A percentile compares a stretch with the other conserved stretches of the same genome.
Conservation (phyloP, 768 basidiomycete species). For the Tricholoma flavovirens region DNA sequence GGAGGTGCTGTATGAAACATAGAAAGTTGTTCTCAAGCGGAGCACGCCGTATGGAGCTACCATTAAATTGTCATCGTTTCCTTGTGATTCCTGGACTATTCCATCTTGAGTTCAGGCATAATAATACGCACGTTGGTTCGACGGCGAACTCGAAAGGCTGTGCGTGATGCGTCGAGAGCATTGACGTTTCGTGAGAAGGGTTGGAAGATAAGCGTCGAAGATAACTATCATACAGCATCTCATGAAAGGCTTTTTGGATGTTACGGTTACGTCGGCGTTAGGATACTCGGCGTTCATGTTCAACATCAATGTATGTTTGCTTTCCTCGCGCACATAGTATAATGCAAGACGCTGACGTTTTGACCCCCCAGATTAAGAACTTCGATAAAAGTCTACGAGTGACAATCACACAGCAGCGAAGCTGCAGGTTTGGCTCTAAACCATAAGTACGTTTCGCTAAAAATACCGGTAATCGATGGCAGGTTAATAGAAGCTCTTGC, state of each 20-base stretch:
- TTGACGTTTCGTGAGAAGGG: not conserved
- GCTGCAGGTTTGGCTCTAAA: not conserved
- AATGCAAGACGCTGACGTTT: no score
- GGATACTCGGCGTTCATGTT: not conserved
- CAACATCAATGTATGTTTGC: not conserved
- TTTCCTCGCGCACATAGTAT: no score
- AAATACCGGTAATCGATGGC: not conserved
- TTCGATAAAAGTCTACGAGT: not conserved
- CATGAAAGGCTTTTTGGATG: no score
- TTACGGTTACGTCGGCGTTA: not conserved
- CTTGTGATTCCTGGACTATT: not conserved
- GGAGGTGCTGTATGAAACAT: not conserved
- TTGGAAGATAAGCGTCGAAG: not conserved
- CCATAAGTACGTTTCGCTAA: not conserved
- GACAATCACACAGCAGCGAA: not conserved
- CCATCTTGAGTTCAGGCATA: no score
- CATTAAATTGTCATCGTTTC: not conserved
- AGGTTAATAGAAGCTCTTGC: not conserved
- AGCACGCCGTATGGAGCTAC: not conserved
- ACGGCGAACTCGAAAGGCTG: not conserved
- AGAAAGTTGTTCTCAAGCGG: not conserved
- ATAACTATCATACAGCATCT: not conserved
- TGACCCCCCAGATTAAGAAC: no score
- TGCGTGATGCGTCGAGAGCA: not conserved
- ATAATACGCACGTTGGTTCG: not conserved